These are phyloP conservation scores for Lasiodiplodia sp. DNA, from an alignment of 2,329 filamentous ascomycete genomes.

Conservation along the genomic window DNA sequence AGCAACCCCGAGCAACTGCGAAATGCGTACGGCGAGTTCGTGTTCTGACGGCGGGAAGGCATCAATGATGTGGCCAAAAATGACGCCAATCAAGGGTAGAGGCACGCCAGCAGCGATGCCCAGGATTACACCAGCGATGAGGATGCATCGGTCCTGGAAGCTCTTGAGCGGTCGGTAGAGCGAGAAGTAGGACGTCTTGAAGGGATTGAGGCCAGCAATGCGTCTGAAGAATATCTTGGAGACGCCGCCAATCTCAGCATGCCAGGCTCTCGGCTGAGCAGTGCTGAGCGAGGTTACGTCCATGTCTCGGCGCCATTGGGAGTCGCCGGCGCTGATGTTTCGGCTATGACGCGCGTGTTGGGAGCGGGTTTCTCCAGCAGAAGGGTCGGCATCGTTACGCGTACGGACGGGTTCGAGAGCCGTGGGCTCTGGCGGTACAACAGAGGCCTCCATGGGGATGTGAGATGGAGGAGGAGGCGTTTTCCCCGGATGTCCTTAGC, in stretches of 20 bases:
- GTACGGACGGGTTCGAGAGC: conserved; percentile 21
- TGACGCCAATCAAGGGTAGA: conserved; percentile 51
- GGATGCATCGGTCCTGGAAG: conserved; percentile 46
- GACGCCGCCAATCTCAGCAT: conserved; percentile 40
- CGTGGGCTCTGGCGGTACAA: conserved; percentile 25
- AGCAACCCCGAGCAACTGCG: conserved; percentile 54
- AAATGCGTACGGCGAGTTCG: conserved; percentile 51
- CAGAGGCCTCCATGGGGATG: conserved; percentile 28
- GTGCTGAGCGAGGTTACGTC: conserved; percentile 46
- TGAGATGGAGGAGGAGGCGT: not conserved
- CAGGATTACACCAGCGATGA: conserved; percentile 45
- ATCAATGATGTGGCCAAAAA: conserved; percentile 59
- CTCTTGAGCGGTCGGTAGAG: conserved; percentile 56
- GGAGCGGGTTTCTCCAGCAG: conserved; percentile 6
- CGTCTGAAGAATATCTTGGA: conserved; percentile 46
- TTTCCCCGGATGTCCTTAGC: conserved; percentile 6
- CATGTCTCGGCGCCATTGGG: conserved; percentile 43
- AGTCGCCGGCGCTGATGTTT: conserved; percentile 35
- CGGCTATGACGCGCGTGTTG: conserved; percentile 31
- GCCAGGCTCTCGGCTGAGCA: conserved; percentile 43
- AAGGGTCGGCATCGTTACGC: conserved; percentile 13
- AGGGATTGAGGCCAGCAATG: conserved; percentile 52
- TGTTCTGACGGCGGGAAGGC: conserved; percentile 57
- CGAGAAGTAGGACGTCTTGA: conserved; percentile 58
- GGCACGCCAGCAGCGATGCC: conserved; percentile 51